phyloP scores from a whole-genome alignment of 1,284 basidiomycete genomes.

The Singerocomus rubriflavus region DNA sequence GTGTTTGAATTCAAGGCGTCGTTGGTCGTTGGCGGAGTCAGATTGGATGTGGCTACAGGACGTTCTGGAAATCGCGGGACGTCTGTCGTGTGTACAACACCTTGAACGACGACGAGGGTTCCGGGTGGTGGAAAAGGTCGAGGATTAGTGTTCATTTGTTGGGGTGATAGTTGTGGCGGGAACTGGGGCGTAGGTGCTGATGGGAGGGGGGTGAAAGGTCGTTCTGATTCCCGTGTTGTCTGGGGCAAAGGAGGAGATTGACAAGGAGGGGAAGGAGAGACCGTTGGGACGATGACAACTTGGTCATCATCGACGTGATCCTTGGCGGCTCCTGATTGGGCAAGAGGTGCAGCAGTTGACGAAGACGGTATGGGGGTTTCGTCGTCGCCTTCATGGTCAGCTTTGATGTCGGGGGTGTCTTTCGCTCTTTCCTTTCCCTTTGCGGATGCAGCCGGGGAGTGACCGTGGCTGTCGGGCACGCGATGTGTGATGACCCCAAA shows the following conservation, averaged over 20 bases:
- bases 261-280: constrained; percentile 3
- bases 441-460: constrained; percentile 21
- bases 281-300: constrained; percentile 20
- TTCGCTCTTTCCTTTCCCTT: constrained; percentile 33
- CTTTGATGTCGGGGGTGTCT: constrained; percentile 11
- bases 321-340: constrained; percentile 2
- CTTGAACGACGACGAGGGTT: constrained; percentile 75
- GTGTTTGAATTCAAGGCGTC: constrained; percentile 6
- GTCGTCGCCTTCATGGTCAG: constrained; percentile 6
- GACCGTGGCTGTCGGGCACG: constrained; percentile 29
- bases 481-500: constrained; percentile 31
- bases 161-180: constrained; percentile 10
- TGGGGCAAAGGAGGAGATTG: constrained; percentile 13
- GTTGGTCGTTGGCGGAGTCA: constrained; percentile 9
- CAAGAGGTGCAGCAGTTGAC: constrained; percentile 12
- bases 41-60: constrained; percentile 11
- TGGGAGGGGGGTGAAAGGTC: constrained; percentile 4
- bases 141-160: constrained; percentile 16
- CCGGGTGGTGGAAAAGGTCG: constrained; percentile 67
- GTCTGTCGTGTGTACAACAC: constrained; percentile 76
- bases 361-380: constrained; percentile 17
- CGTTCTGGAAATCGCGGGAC: constrained; percentile 38
- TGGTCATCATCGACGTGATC: constrained; percentile 16
- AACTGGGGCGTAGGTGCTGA: constrained; percentile 3
- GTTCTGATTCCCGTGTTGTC: constrained; percentile 12